Conservation (phyloP, 108 stramenopile genomes). For the Epipyxis sp. region DNA sequence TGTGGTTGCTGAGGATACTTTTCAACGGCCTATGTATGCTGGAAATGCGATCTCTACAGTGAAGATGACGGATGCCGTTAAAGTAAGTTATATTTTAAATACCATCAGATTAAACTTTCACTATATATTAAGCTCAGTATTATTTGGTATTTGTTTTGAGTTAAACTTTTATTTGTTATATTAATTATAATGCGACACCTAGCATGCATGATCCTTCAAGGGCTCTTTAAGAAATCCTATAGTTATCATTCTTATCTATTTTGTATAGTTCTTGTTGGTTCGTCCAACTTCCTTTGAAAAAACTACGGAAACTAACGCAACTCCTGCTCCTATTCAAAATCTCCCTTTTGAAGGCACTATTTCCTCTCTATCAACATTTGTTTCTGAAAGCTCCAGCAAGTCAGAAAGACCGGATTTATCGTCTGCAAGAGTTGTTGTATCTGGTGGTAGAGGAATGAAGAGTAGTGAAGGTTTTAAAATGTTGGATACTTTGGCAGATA, state of each 20-base stretch:
- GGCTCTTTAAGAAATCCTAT: too few relatives aligned
- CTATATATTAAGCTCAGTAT: too few relatives aligned
- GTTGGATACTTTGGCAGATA: slow-evolving; percentile 89
- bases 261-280: slow-evolving; percentile 21
- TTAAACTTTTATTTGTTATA: too few relatives aligned
- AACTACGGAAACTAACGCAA: slow-evolving; percentile 64
- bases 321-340: too few relatives aligned
- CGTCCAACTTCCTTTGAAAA: slow-evolving; percentile 96
- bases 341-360: too few relatives aligned
- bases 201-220: too few relatives aligned
- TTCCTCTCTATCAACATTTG: slow-evolving; percentile 61
- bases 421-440: slow-evolving; percentile 80
- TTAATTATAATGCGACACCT: too few relatives aligned
- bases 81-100: too few relatives aligned
- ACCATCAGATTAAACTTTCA: slow-evolving; percentile 58
- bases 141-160: too few relatives aligned
- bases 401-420: slow-evolving; percentile 91
- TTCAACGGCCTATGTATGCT: slow-evolving; percentile 95
- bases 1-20: slow-evolving; percentile 74
- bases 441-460: slow-evolving; percentile 95
- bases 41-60: slow-evolving; percentile 97
- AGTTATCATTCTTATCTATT: background rate
- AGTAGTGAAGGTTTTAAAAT: slow-evolving; percentile 88
- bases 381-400: slow-evolving; percentile 65
- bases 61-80: slow-evolving; percentile 66